Evolutionary conservation across 495 filamentous ascomycete species (phyloP), one percentile per base, ranked within the genome.

Genomic region (Jackrogersella minutella): DNA sequence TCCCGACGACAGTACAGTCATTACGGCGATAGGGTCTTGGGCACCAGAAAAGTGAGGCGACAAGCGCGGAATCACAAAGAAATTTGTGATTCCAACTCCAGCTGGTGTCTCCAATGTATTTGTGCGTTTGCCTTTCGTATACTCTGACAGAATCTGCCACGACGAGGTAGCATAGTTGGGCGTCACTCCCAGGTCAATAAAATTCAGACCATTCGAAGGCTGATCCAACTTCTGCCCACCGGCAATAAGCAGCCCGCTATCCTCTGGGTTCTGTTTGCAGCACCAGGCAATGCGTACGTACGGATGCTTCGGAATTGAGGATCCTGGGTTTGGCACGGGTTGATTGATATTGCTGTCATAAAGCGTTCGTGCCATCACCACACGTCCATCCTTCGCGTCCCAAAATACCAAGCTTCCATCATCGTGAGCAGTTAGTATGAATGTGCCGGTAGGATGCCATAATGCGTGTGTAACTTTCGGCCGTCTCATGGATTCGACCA

Each of bases 381-480:
- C 81, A 41, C 92, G 87, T 7, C 93, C 95, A 71, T 97, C 96
- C 66, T 93, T 96, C 2, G 90, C 79, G 79, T 98, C 96, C 96
- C 96, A 99, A 50, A 98, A 87, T 0, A 94, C 95, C 30, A 99
- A 72, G 61, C 89, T 94, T 2, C 88, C 88, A 73, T 98, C 94
- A 63, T 97, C 93, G 69, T 98, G 90, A 9, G 90, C 89, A 0
- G 91, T 96, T 53, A 93, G 74, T 36, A 97, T 77, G 69, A 98
- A 99, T 0, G 91, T 95, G 0, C 95, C 95, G 22, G 93, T 96
- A 0, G 95, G 95, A 78, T 99, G 95, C 95, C 95, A 99, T 33
- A 92, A 69, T 0, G 90, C 93, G 57, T 93, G 88, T 0, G 85
- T 90, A 60, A 99, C 75, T 49, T 80, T 83, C 8, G 94, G 94